These are phyloP conservation scores for Lunularia cruciata DNA, from an alignment of 225 moss, liverwort and hornwort species.

Conservation along the genomic window DNA sequence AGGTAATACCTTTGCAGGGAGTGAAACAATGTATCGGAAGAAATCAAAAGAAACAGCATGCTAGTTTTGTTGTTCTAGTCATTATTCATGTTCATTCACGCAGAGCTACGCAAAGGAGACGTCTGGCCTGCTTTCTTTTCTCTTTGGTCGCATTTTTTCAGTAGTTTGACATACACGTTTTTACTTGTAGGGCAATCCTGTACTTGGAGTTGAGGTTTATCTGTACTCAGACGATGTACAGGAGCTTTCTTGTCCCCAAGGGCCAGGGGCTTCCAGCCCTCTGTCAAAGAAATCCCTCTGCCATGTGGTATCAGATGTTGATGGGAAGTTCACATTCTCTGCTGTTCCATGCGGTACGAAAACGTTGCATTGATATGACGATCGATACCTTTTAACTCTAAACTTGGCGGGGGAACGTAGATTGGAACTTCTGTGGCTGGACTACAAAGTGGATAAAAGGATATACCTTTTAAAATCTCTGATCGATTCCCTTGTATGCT, in stretches of 20 bases:
- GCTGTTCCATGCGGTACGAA: conserved; percentile 69
- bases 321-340: conserved; percentile 68
- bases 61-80: background rate
- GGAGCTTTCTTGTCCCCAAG: conserved; percentile 61
- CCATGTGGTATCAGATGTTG: conserved; percentile 63
- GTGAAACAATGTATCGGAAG: background rate
- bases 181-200: conserved; percentile 67
- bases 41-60: too few relatives aligned
- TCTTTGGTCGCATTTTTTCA: too few relatives aligned
- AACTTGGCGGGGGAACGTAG: too few relatives aligned
- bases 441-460: too few relatives aligned
- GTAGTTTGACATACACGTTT: background rate
- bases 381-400: too few relatives aligned
- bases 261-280: conserved; percentile 48
- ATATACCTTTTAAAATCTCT: too few relatives aligned
- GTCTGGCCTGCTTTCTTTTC: too few relatives aligned
- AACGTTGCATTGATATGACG: background rate
- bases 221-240: conserved; percentile 71
- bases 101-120: too few relatives aligned
- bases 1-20: conserved; percentile 42
- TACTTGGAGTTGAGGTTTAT: conserved; percentile 83
- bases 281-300: conserved; percentile 62
- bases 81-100: background rate
- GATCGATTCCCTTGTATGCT: too few relatives aligned
- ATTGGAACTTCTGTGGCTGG: too few relatives aligned